Base-by-base conservation (phyloP, 78 protist genomes). In the Dictyostelium firmibasis region DNA sequence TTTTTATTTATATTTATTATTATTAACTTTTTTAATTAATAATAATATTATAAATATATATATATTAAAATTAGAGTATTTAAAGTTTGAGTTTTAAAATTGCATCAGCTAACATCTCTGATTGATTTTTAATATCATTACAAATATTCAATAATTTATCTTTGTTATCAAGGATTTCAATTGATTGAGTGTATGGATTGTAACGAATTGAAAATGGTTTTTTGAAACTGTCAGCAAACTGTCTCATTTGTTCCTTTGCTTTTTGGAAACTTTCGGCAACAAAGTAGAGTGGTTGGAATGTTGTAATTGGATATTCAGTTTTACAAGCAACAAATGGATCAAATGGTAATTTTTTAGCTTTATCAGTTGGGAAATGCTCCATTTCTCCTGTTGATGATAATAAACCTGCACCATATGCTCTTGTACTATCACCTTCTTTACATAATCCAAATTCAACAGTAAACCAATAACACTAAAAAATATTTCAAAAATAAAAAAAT, bases 381-480 rank as follows among this genome's bases (percentile, higher is more conserved):
- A 98, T 82, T 81, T 98, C 99, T n/a, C 99, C 99, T 83, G 97
- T 96, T 14, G 98, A 95, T 14, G 99, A 98, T 23, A 98, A 93
- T 43, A 98, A 96, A 36, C 99, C 99, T 35, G 99, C 99, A 0
- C 99, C 99, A 92, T 97, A 98, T 16, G 98, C 99, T 38, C 69
- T 86, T 33, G 93, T 35, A 33, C 72, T 76, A 31, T 95, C 99
- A 16, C 85, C 97, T 91, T 98, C 95, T 36, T 72, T 79, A 83
- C 99, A 98, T n/a, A 98, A 89, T 8, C 99, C 99, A 93, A 98
- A 98, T 96, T 98, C 99, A 23, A 98, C 97, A 4, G 98, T 92
- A 92, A 98, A 98, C 99, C 99, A 98, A 88, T 98, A 98, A 88
- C 93, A 86, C 62, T 44, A 41, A 41, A 41, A 41, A 41, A 41